These are phyloP conservation scores for Pseudonectria buxi DNA, from an alignment of 2,329 filamentous ascomycete species.

Conservation along the genomic window DNA sequence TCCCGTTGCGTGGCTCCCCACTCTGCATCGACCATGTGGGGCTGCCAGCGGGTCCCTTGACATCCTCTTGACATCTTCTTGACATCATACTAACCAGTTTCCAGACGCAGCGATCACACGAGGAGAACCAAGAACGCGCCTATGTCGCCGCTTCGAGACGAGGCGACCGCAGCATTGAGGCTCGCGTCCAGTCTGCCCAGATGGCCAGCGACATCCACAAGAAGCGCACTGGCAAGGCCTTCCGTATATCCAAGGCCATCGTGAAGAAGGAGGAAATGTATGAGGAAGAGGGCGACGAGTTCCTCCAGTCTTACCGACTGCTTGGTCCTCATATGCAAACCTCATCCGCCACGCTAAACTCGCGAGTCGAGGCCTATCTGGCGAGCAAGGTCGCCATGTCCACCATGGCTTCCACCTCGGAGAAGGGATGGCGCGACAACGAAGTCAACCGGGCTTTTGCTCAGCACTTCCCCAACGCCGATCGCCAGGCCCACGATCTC, in stretches of 20 bases:
- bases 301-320: constrained; percentile 59
- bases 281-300: constrained; percentile 83
- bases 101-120: constrained; percentile 67
- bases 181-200: constrained; percentile 77
- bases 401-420: constrained; percentile 29
- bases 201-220: constrained; percentile 90
- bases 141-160: constrained; percentile 88
- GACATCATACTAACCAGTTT: not conserved
- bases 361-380: constrained; percentile 46
- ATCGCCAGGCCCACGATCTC: constrained; percentile 11
- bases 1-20: no score
- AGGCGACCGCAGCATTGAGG: constrained; percentile 80
- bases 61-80: no score
- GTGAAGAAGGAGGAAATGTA: constrained; percentile 94
- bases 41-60: no score
- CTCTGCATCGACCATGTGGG: no score
- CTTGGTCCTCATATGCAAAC: constrained; percentile 58
- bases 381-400: constrained; percentile 38
- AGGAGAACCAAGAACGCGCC: constrained; percentile 79
- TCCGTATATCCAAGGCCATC: constrained; percentile 78
- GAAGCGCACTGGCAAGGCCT: constrained; percentile 74
- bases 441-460: constrained; percentile 42
- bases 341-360: constrained; percentile 53
- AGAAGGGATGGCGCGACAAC: constrained; percentile 35
- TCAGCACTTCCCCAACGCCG: constrained; percentile 37